These are phyloP conservation scores for Penicillium fimorum DNA, from an alignment of 495 filamentous ascomycete species.

Conservation along the genomic window DNA sequence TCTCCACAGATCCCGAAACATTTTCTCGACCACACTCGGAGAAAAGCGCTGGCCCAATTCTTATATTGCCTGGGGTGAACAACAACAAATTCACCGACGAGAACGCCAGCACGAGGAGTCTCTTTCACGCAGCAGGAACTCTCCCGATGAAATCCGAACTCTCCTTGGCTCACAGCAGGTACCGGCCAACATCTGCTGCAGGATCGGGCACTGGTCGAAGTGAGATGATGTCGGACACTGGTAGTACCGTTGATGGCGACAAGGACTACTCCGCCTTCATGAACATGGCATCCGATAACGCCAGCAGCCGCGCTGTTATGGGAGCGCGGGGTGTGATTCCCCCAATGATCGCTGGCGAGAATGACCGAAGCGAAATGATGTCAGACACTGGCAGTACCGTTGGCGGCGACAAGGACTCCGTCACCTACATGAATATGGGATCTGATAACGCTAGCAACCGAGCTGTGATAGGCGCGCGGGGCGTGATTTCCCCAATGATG, in stretches of 20 bases:
- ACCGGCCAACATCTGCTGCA: constrained; percentile 27
- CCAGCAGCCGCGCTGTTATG: constrained; percentile 40
- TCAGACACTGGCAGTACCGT: too few relatives aligned
- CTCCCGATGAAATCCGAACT: constrained; percentile 29
- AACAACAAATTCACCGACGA: constrained; percentile 31
- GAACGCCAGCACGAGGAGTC: constrained; percentile 37
- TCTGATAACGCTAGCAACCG: too few relatives aligned
- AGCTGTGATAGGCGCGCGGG: constrained; percentile 28
- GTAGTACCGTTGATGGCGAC: constrained; percentile 36
- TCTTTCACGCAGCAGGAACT: constrained; percentile 36
- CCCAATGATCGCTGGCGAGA: constrained; percentile 18
- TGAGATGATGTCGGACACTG: constrained; percentile 31
- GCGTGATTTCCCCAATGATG: constrained; percentile 26
- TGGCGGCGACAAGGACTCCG: too few relatives aligned
- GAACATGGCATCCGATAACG: constrained; percentile 26
- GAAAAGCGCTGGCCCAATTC: constrained; percentile 29
- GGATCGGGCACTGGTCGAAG: constrained; percentile 35
- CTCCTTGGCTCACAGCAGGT: constrained; percentile 19
- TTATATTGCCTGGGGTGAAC: constrained; percentile 35
- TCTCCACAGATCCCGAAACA: constrained; percentile 13
- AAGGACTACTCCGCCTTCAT: constrained; percentile 26
- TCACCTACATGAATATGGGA: too few relatives aligned
- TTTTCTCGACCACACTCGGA: constrained; percentile 14
- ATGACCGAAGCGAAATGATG: too few relatives aligned
- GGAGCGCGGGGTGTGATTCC: constrained; percentile 33